These are phyloP conservation scores for Rhodotorula kratochvilovae DNA, from an alignment of 768 basidiomycete genomes.

Conservation along the genomic window DNA sequence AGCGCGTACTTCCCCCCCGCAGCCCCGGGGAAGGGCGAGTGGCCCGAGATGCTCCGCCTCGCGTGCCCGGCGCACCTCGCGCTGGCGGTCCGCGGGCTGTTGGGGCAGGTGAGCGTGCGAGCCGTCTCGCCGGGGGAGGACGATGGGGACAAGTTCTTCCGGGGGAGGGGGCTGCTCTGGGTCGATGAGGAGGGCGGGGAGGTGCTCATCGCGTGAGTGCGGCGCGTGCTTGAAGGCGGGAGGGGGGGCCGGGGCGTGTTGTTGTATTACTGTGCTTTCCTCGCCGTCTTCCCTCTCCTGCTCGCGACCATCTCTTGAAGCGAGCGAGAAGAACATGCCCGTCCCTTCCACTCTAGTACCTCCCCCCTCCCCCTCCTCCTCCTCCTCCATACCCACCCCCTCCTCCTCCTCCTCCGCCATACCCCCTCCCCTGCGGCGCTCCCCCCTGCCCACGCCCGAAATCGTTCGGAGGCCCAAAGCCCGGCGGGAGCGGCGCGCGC, in stretches of 20 bases:
- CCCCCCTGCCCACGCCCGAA: not conserved
- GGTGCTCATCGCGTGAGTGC: not conserved
- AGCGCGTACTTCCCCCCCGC: not conserved
- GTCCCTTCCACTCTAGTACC: no score
- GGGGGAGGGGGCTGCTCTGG: conserved; percentile 10
- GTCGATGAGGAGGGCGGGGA: conserved; percentile 19
- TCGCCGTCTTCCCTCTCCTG: no score
- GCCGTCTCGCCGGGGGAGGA: not conserved
- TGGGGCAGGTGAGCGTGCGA: not conserved
- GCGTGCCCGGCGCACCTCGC: conserved; percentile 25
- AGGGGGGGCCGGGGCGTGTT: not conserved
- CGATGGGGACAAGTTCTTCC: conserved; percentile 4
- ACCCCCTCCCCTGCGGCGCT: not conserved
- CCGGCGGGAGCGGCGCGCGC: conserved; percentile 3
- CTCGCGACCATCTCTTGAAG: no score
- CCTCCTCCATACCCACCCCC: not conserved
- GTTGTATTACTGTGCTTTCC: not conserved
- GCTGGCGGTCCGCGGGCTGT: conserved; percentile 10
- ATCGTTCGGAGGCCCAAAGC: not conserved
- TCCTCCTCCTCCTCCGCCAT: not conserved
- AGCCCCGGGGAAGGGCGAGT: not conserved
- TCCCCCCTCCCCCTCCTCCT: not conserved
- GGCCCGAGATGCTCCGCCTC: not conserved
- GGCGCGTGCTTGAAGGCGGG: not conserved
- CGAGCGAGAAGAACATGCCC: no score